These are phyloP conservation scores for Paxillus rubicundulus DNA, from an alignment of 768 basidiomycete species.

Conservation along the genomic window DNA sequence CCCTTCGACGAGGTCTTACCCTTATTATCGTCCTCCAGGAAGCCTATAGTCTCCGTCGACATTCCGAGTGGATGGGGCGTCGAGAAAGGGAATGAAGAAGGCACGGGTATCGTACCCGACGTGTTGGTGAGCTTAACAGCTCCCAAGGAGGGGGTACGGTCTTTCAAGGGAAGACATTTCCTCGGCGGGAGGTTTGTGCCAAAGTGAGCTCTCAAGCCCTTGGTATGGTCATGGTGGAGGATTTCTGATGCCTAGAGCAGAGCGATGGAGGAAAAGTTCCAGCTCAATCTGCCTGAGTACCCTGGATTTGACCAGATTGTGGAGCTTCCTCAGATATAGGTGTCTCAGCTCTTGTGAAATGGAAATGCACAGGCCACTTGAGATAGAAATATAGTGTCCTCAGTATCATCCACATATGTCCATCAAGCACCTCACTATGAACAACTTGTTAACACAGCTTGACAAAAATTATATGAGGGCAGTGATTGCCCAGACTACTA, in stretches of 20 bases:
- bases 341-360: conserved; percentile 7
- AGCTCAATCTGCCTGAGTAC: conserved; percentile 81
- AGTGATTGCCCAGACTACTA: too few relatives aligned
- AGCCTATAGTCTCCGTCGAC: conserved; percentile 92
- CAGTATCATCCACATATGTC: background rate
- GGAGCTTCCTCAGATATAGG: conserved; percentile 46
- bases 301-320: conserved; percentile 81
- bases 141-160: conserved; percentile 83
- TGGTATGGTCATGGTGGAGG: background rate
- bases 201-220: conserved; percentile 50
- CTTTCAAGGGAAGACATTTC: conserved; percentile 82
- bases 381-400: background rate
- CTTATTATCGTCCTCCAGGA: conserved; percentile 55
- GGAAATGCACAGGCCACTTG: background rate
- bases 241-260: conserved; percentile 38
- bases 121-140: conserved; percentile 90
- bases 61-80: conserved; percentile 98
- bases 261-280: conserved; percentile 65
- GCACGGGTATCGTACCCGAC: conserved; percentile 63
- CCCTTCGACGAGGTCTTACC: conserved; percentile 82
- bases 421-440: background rate
- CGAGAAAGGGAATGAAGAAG: conserved; percentile 62
- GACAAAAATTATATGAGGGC: too few relatives aligned
- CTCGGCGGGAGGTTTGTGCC: conserved; percentile 93
- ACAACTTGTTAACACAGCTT: background rate